phyloP scores from a whole-genome alignment of 345 rosid species.

The Diplotaxis tenuifolia region DNA sequence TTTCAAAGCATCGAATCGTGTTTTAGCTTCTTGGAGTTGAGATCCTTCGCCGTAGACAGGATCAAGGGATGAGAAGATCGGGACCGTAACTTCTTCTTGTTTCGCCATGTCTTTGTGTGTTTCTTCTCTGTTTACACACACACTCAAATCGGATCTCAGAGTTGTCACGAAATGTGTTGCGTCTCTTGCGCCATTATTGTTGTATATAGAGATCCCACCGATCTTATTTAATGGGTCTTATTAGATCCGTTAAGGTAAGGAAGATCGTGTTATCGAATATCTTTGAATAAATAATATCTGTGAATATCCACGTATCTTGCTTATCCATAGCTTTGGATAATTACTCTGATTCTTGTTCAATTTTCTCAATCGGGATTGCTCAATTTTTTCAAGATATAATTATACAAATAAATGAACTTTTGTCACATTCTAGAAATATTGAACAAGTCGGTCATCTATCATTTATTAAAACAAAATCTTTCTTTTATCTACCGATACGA shows the following conservation, averaged over 20 bases:
- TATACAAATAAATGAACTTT: background rate
- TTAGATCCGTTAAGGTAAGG: conserved; percentile 12
- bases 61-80: conserved; percentile 59
- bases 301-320: conserved; percentile 2
- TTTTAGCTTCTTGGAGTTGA: conserved; percentile 68
- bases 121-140: too few relatives aligned
- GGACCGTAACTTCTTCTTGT: conserved; percentile 66
- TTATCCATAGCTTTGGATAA: conserved; percentile 8
- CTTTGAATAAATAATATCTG: background rate
- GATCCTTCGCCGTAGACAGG: conserved; percentile 77
- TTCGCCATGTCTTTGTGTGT: conserved; percentile 53
- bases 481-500: too few relatives aligned
- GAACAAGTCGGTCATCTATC: too few relatives aligned
- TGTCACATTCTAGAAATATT: background rate
- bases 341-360: background rate
- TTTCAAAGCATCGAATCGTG: conserved; percentile 63
- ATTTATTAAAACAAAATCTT: too few relatives aligned
- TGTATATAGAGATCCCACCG: conserved; percentile 1
- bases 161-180: background rate
- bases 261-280: conserved; percentile 5
- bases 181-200: background rate
- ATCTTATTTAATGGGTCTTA: conserved; percentile 2
- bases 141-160: conserved; percentile 5
- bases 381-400: background rate
- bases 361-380: background rate